Evolutionary conservation across 192 early-diverging fungal genomes (phyloP).

Genomic region (Podochytrium sp.): DNA sequence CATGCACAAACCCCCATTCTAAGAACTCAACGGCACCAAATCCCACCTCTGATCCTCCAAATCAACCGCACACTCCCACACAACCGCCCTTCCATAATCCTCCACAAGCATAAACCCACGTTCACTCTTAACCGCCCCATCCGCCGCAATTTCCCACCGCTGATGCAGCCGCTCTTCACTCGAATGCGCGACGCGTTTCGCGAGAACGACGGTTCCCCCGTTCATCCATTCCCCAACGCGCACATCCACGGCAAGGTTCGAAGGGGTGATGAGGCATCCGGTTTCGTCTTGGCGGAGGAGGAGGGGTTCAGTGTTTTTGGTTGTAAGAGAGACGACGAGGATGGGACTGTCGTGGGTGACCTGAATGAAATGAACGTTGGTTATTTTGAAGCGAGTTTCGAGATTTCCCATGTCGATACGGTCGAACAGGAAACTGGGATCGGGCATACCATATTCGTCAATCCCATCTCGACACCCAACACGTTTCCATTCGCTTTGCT

Average conservation of each 20-base stretch:
- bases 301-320: constrained; percentile 3
- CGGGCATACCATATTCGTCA: constrained; percentile 6
- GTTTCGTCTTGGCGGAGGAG: not conserved
- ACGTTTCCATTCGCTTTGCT: constrained; percentile 23
- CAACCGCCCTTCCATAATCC: constrained; percentile 26
- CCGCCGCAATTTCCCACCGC: constrained; percentile 11
- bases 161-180: constrained; percentile 10
- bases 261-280: constrained; percentile 18
- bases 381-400: too few relatives aligned
- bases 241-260: constrained; percentile 23
- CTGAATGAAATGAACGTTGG: not conserved
- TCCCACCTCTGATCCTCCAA: constrained; percentile 23
- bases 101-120: constrained; percentile 26
- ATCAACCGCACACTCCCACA: constrained; percentile 23
- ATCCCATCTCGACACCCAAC: constrained; percentile 28
- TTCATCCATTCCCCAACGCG: constrained; percentile 28
- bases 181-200: constrained; percentile 17
- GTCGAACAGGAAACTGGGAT: not conserved
- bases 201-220: constrained; percentile 26
- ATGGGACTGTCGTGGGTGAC: constrained; percentile 25
- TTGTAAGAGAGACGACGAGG: constrained; percentile 15
- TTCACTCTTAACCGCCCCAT: constrained; percentile 8
- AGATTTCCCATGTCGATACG: too few relatives aligned
- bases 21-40: constrained; percentile 14
- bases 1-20: too few relatives aligned